Evolutionary conservation across 495 filamentous ascomycete species (phyloP), one percentile per base, ranked within the genome.

Genomic region (Cudoniella acicularis): DNA sequence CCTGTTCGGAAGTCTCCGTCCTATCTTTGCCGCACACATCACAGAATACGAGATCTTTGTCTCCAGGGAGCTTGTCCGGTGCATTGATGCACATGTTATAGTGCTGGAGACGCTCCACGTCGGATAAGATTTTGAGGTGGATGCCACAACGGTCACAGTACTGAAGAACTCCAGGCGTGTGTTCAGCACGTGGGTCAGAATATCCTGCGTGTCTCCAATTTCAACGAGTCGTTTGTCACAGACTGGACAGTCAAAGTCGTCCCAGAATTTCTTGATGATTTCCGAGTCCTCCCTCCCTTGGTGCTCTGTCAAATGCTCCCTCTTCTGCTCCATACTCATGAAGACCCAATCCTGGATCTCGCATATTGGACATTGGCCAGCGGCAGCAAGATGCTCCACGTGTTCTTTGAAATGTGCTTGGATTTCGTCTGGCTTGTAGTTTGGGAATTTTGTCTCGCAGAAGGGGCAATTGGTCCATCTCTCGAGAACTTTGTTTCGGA

Each of bases 81-180:
- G 16, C 24, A 2, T 56, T 40, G 30, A 52, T 8, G 26, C 60
- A 66, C 23, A 30, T 57, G 0, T 52, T 2, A 10, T 40, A 17
- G 45, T 67, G 60, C 27, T 67, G 53, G 1, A 11, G 21, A 2
- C 20, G 36, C 23, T 63, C 53, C 3, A 20, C 24, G 16, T 16
- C 3, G 16, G 41, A 40, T 16, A 42, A 54, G 1, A 10, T 8
- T 23, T 30, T 41, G n/a, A 53, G 13, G 10, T 63, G 16, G 22
- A 60, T 9, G 2, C 54, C 53, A 25, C 64, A 67, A 8, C 54
- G 50, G 43, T 67, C 57, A 25, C 64, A 67, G 22, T 27, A 64
- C 22, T 52, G 45, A 10, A 67, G 10, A 17, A 46, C 18, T 3
- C 46, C 47, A 17, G 64, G 57, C 17, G 13, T 30, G 30, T 67